Conservation (phyloP, 2,329 filamentous ascomycete species). For the Karstenula rhodostoma region DNA sequence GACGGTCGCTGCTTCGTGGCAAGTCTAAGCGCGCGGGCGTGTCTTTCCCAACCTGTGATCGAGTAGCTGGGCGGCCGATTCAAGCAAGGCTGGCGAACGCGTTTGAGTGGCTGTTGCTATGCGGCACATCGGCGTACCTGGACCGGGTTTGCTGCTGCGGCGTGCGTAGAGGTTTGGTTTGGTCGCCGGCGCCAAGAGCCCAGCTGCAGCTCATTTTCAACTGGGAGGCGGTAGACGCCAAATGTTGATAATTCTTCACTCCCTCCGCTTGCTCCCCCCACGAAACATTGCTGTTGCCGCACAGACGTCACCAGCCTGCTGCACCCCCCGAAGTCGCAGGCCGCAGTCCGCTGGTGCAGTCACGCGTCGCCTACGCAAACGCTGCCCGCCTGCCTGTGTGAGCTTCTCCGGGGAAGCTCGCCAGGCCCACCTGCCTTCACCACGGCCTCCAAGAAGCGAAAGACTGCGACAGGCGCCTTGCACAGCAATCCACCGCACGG, state of each 20-base stretch:
- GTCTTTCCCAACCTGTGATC: neutral
- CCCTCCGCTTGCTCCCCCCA: conserved; percentile 13
- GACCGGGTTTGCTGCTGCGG: neutral
- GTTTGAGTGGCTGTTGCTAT: neutral
- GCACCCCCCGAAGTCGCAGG: conserved; percentile 14
- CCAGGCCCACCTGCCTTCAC: conserved; percentile 48
- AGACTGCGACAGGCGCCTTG: conserved; percentile 49
- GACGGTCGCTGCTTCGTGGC: neutral
- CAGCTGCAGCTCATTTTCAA: conserved; percentile 4
- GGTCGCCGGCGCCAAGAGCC: neutral
- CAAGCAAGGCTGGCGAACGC: neutral
- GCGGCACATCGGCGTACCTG: neutral
- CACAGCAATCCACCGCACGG: conserved; percentile 20
- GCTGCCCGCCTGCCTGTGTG: conserved; percentile 37
- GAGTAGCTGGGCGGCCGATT: neutral
- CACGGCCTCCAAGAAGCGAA: conserved; percentile 58
- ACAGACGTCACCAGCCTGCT: conserved; percentile 20
- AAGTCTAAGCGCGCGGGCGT: conserved; percentile 7
- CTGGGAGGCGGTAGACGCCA: neutral
- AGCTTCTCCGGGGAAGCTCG: conserved; percentile 45
- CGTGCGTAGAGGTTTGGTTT: neutral
- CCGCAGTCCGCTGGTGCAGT: conserved; percentile 19
- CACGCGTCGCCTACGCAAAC: conserved; percentile 28
- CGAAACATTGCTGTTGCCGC: conserved; percentile 22
- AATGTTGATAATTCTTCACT: conserved; percentile 11